phyloP scores from a whole-genome alignment of 768 basidiomycete genomes.

The Lepiota venenata region DNA sequence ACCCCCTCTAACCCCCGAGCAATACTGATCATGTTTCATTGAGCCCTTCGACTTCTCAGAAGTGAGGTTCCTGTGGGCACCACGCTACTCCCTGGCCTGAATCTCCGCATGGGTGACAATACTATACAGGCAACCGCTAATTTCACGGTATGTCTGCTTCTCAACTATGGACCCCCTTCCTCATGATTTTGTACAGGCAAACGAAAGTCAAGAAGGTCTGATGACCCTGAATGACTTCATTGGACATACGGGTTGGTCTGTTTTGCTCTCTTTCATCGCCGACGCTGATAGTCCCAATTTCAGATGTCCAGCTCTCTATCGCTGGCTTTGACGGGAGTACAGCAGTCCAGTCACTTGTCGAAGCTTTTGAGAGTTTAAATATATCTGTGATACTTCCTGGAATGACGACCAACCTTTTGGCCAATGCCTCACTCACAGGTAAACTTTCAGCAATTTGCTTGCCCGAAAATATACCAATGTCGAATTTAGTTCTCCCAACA shows the following conservation, averaged over 20 bases:
- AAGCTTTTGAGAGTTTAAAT: conserved; percentile 59
- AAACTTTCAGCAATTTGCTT: conserved; percentile 9
- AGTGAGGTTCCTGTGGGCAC: conserved; percentile 56
- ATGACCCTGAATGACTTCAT: conserved; percentile 70
- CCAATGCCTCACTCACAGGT: conserved; percentile 54
- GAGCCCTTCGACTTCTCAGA: conserved; percentile 55
- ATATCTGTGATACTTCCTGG: conserved; percentile 58
- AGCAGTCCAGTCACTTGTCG: conserved; percentile 48
- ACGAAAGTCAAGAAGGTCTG: conserved; percentile 53
- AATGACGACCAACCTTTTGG: conserved; percentile 52
- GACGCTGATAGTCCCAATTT: neutral
- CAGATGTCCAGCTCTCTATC: conserved; percentile 57
- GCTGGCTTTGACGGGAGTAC: conserved; percentile 61
- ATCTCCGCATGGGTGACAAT: conserved; percentile 59
- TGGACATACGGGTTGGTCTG: conserved; percentile 44
- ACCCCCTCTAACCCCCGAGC: neutral
- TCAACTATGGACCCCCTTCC: neutral
- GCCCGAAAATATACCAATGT: neutral
- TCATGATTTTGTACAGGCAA: conserved; percentile 40
- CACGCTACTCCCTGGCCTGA: conserved; percentile 56
- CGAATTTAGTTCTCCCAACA: conserved; percentile 51
- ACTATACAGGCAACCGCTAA: conserved; percentile 43
- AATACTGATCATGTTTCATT: neutral
- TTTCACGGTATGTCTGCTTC: conserved; percentile 42
- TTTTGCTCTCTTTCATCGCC: neutral